Evolutionary conservation across 2,329 filamentous ascomycete species (phyloP), one percentile per base, ranked within the genome.

Genomic region (Aspergillus versicolor): DNA sequence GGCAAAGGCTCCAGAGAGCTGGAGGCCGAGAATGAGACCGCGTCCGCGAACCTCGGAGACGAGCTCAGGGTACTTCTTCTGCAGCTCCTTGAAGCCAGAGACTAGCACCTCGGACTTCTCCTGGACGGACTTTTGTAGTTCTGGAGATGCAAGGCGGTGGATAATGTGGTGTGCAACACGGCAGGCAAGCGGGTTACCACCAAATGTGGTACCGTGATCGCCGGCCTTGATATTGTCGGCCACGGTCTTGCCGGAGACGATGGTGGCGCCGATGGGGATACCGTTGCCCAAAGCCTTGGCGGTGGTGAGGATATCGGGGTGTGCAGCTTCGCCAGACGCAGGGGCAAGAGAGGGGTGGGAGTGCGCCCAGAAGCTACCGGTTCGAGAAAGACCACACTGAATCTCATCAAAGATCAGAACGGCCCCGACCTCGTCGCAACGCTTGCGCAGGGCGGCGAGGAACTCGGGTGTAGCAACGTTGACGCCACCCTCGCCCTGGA

Each of bases 201-300:
- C 92, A 67, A 96, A 97, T 0, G 92, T 97, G 15, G 92, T 97
- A 49, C 92, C 92, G 75, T 97, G 92, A 73, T 97, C 92, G 57
- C 92, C 91, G 34, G 82, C 82, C 63, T 86, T 82, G 67, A 88
- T 86, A 71, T 87, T 86, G 52, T 87, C 82, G 27, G 85, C 87
- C 1, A 95, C 90, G 22, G 71, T 70, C 63, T 81, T 78, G 54
- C 84, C 83, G 13, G 83, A 86, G 27, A 88, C 80, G 51, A 88
- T 84, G 4, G 89, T 90, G 6, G 94, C 94, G 50, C 91, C 94
- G 64, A 99, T 92, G 47, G 94, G 94, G 74, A 97, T 93, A 5
- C 94, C 94, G 70, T 99, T 99, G 15, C 94, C 94, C 2, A 99
- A 86, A 1, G 94, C 94, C 79, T 99, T 99, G 56, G 94, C 94